A percentile compares a stretch with the other conserved stretches of the same genome.
phyloP scores from a whole-genome alignment of 148 eudicot species.

The Spergularia marina region DNA sequence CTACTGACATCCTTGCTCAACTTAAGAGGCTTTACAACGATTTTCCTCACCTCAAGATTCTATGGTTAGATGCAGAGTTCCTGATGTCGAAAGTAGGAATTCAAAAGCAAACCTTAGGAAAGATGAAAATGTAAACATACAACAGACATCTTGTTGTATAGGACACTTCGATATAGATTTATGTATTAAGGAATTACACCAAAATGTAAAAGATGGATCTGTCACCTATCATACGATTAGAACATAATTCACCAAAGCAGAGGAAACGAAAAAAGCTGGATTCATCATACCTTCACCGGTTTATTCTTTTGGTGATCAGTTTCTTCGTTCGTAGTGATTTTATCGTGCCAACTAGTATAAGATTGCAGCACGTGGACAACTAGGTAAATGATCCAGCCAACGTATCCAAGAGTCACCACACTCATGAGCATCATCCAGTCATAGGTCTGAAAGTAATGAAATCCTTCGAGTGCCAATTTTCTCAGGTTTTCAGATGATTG shows the following conservation, averaged over 20 bases:
- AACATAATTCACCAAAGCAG: neutral
- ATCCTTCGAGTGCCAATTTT: conserved; percentile 82
- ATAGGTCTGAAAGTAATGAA: conserved; percentile 94
- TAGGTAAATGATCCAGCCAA: conserved; percentile 91
- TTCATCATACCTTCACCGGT: conserved; percentile 49
- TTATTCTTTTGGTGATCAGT: conserved; percentile 34
- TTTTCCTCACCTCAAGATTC: neutral
- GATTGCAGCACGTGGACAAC: conserved; percentile 80
- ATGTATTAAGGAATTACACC: neutral
- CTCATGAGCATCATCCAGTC: conserved; percentile 99
- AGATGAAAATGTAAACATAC: too few relatives aligned
- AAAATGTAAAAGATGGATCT: neutral
- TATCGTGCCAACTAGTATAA: conserved; percentile 59
- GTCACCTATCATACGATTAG: neutral
- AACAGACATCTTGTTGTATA: too few relatives aligned
- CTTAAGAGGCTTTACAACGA: neutral
- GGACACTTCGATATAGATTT: too few relatives aligned
- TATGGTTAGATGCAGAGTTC: neutral
- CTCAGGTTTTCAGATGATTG: conserved; percentile 66
- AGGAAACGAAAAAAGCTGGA: neutral
- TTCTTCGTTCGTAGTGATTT: conserved; percentile 49
- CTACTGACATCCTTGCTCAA: neutral
- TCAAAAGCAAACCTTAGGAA: too few relatives aligned
- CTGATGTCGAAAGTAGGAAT: too few relatives aligned
- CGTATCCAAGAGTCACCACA: conserved; percentile 79